These are phyloP conservation scores for Tulasnella sp. DNA, from an alignment of 768 basidiomycete genomes.

Conservation along the genomic window DNA sequence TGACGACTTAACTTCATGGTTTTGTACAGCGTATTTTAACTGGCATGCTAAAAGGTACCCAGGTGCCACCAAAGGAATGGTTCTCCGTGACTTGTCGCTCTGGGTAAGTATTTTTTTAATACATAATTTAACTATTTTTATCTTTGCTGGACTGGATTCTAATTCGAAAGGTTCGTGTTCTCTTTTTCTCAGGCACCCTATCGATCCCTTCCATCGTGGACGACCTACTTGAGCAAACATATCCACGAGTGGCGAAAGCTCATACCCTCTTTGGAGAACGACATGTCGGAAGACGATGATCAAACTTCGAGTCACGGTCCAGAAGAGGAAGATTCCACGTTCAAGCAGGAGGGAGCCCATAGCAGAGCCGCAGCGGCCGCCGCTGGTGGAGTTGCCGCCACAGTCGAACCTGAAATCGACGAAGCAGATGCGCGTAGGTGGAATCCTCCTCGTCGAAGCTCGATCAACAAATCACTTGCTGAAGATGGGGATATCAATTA, in stretches of 20 bases:
- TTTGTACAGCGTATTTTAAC: slow-evolving; percentile 19
- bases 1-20: not conserved
- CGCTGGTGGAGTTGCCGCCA: not conserved
- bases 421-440: not conserved
- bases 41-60: slow-evolving; percentile 17
- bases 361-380: not conserved
- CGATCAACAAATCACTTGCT: not conserved
- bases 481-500: slow-evolving; percentile 1
- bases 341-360: not conserved
- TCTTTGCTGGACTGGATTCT: not conserved
- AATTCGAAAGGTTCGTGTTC: not conserved
- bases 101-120: slow-evolving; percentile 8
- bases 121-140: not conserved
- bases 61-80: slow-evolving; percentile 3
- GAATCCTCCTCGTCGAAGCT: slow-evolving; percentile 6
- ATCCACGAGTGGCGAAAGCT: slow-evolving; percentile 7
- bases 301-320: slow-evolving; percentile 10
- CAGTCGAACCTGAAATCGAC: not conserved
- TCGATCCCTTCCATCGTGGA: slow-evolving; percentile 25
- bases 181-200: slow-evolving; percentile 17
- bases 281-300: slow-evolving; percentile 11
- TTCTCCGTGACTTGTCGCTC: slow-evolving; percentile 17
- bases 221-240: slow-evolving; percentile 21
- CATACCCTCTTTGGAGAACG: slow-evolving; percentile 17
- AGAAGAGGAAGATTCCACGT: not conserved